phyloP scores from a whole-genome alignment of 176 grass and related monocot species.

The Lolium multiflorum region DNA sequence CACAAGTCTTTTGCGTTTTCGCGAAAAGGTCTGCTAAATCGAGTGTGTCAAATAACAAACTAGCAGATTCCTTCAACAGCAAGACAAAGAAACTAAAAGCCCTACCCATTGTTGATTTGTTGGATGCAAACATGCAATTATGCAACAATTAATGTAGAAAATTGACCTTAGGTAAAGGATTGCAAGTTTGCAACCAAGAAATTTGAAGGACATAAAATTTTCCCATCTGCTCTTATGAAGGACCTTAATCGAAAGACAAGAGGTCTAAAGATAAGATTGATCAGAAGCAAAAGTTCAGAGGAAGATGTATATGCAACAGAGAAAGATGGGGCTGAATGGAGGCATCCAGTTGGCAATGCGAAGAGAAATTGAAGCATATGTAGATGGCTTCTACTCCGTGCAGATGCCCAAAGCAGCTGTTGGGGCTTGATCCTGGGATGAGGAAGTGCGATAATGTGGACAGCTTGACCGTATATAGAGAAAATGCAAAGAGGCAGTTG shows the following conservation, averaged over 20 bases:
- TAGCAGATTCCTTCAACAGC: background rate
- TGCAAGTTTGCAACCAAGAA: conserved; percentile 33
- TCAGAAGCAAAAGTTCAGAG: background rate
- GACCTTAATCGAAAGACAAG: conserved; percentile 1
- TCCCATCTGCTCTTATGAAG: background rate
- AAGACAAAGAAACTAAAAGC: background rate
- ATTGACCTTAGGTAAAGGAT: background rate
- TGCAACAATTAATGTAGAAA: background rate
- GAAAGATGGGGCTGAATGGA: too few species aligned
- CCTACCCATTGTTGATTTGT: background rate
- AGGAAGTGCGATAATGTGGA: too few species aligned
- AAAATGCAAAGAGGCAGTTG: too few species aligned
- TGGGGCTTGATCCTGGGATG: too few species aligned
- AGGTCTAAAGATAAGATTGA: conserved; percentile 1
- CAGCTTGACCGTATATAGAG: too few species aligned
- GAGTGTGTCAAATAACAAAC: background rate
- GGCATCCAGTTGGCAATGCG: too few species aligned
- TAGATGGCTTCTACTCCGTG: too few species aligned
- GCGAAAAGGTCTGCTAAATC: background rate
- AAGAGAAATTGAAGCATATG: too few species aligned
- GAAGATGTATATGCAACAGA: conserved; percentile 3
- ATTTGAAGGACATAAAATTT: background rate
- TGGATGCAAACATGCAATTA: background rate
- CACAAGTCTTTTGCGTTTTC: too few species aligned
- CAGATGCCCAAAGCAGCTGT: too few species aligned